phyloP scores from a whole-genome alignment of 805 yeast species.

The Kuraishia borneana region DNA sequence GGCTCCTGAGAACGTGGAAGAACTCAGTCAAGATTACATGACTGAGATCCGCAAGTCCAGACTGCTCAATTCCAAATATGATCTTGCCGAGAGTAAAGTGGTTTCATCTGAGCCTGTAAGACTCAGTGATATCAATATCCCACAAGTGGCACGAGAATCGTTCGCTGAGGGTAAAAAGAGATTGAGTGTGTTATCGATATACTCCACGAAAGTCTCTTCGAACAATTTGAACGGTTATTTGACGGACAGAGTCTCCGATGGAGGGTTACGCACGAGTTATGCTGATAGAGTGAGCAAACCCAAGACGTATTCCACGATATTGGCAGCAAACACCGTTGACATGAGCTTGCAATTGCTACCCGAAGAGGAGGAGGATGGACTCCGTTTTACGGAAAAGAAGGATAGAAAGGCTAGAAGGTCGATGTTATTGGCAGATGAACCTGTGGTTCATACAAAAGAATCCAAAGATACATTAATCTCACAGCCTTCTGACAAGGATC shows the following conservation, averaged over 20 bases:
- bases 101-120: constrained; percentile 27
- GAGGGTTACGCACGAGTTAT: background rate
- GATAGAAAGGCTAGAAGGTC: constrained; percentile 15
- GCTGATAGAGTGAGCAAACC: constrained; percentile 3
- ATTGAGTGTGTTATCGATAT: constrained; percentile 59
- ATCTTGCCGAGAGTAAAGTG: constrained; percentile 9
- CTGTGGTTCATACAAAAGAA: constrained; percentile 11
- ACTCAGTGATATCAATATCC: constrained; percentile 55
- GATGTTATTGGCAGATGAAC: constrained; percentile 7
- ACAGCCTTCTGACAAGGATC: constrained; percentile 19
- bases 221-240: constrained; percentile 41
- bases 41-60: constrained; percentile 31
- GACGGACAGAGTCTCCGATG: constrained; percentile 9
- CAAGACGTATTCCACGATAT: constrained; percentile 15
- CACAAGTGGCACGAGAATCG: constrained; percentile 57
- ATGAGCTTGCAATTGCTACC: constrained; percentile 7
- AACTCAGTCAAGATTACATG: constrained; percentile 29
- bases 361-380: constrained; percentile 9
- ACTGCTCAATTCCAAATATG: constrained; percentile 29
- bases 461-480: constrained; percentile 32
- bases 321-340: constrained; percentile 12
- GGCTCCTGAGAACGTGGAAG: background rate
- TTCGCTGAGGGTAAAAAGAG: constrained; percentile 56
- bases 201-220: constrained; percentile 57
- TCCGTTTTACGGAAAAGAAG: constrained; percentile 16